Evolutionary conservation across 352 stramenopile genomes (phyloP).

Genomic region (Phytophthora lateralis): DNA sequence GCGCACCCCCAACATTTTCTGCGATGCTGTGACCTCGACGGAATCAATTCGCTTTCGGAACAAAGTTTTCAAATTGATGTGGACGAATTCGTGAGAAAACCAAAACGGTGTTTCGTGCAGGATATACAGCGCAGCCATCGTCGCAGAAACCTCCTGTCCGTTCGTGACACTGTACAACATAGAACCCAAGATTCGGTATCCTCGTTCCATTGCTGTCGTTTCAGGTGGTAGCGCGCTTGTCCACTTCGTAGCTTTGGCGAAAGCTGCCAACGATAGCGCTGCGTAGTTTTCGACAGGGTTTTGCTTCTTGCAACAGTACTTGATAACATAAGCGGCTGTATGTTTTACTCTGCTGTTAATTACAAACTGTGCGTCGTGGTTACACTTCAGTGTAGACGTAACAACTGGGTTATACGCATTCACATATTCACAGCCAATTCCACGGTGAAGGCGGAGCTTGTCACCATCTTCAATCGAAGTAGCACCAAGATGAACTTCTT

Average conservation of each 20-base stretch:
- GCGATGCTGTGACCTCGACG: neutral
- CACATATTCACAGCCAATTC: slow-evolving; percentile 33
- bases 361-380: slow-evolving; percentile 33
- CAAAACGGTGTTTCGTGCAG: neutral
- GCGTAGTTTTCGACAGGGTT: slow-evolving; percentile 26
- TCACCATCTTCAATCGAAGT: neutral
- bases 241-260: slow-evolving; percentile 2
- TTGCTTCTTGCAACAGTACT: slow-evolving; percentile 31
- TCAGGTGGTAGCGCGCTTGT: neutral
- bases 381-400: slow-evolving; percentile 27
- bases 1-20: neutral
- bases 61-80: slow-evolving; percentile 5
- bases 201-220: slow-evolving; percentile 2
- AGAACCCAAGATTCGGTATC: slow-evolving; percentile 4
- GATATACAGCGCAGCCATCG: slow-evolving; percentile 20
- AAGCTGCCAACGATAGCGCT: slow-evolving; percentile 11
- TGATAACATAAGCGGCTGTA: slow-evolving; percentile 23
- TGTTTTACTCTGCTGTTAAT: slow-evolving; percentile 7
- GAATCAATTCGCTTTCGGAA: neutral
- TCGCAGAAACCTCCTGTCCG: slow-evolving; percentile 12
- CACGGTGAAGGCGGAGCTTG: slow-evolving; percentile 7
- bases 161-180: slow-evolving; percentile 25
- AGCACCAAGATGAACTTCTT: neutral
- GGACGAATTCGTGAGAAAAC: slow-evolving; percentile 25
- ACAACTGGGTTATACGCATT: slow-evolving; percentile 33